Base-by-base conservation (phyloP, 495 filamentous ascomycete species). In the Peziza echinospora region DNA sequence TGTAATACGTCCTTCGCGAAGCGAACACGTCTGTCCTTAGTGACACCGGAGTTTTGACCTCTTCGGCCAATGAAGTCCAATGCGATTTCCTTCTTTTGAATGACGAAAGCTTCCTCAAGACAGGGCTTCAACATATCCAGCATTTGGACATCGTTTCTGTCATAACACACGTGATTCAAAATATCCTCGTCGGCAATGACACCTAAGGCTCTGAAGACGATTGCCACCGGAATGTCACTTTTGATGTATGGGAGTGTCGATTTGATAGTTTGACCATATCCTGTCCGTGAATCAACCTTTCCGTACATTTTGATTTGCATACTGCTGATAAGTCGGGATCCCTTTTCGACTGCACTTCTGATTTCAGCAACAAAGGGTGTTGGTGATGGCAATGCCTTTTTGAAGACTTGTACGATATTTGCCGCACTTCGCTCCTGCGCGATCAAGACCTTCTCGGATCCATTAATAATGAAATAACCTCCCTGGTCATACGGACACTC, bases 391-490 rank as follows among this genome's bases (percentile, higher is more conserved):
- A 76, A 71, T 1, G 84, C 78, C 67, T 99, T 99, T 65, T 91
- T 86, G 73, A 96, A 99, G 17, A 99, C 85, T 64, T 94, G 87
- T 6, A 96, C 86, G 39, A 94, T 96, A 55, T 96, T 99, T 55
- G 86, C 91, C 16, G 91, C 91, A 53, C 83, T 92, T 22, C 89
- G 78, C 62, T 99, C 89, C 62, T 99, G 89, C 1, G 91, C 91
- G 50, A 99, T 96, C 49, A 99, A 62, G 19, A 99, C 89, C 71
- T 99, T 99, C 61, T 99, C 89, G 60, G 82, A 89, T n/a, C 89
- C 89, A 64, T 96, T 99, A 65, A 99, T 96, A 50, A 99, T 79
- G 62, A 99, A 99, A 54, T 99, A 99, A 47, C 89, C 89, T 43
- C 89, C 89, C 52, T 89, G 87, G 57, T 99, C 89, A 61, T 92